Conservation (phyloP, 768 basidiomycete genomes). For the Polyporus arcularius region DNA sequence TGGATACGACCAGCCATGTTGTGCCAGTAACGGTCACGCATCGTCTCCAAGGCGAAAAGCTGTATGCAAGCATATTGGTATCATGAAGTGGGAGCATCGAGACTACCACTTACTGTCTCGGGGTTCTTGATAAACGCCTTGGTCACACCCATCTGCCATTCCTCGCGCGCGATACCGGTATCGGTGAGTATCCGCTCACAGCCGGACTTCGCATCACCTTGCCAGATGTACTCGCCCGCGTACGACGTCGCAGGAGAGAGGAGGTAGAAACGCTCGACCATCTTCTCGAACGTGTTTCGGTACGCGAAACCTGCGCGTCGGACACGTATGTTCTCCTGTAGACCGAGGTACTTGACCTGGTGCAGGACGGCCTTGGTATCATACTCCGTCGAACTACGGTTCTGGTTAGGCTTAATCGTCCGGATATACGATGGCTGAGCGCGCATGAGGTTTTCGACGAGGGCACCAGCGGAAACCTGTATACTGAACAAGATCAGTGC, state of each 20-base stretch:
- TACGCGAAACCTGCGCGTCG: slow-evolving; percentile 98
- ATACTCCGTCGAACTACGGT: slow-evolving; percentile 89
- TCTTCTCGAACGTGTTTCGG: slow-evolving; percentile 97
- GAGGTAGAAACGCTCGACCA: slow-evolving; percentile 98
- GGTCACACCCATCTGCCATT: slow-evolving; percentile 99
- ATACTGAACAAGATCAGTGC: not conserved
- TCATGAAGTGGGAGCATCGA: not conserved
- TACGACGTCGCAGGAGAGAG: slow-evolving; percentile 95
- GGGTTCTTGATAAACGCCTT: slow-evolving; percentile 99
- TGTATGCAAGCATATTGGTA: slow-evolving; percentile 33
- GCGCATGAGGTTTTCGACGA: slow-evolving; percentile 97
- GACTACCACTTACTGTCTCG: slow-evolving; percentile 69
- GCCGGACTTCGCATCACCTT: slow-evolving; percentile 85
- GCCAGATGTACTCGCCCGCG: slow-evolving; percentile 98
- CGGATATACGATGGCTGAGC: slow-evolving; percentile 98
- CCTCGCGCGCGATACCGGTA: slow-evolving; percentile 93
- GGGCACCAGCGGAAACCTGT: slow-evolving; percentile 88
- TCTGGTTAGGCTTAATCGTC: slow-evolving; percentile 99
- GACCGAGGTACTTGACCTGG: slow-evolving; percentile 98
- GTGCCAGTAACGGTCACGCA: slow-evolving; percentile 99
- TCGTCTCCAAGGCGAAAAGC: slow-evolving; percentile 97
- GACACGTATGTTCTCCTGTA: slow-evolving; percentile 98
- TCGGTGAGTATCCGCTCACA: slow-evolving; percentile 93
- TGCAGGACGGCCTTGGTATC: slow-evolving; percentile 94
- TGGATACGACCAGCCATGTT: slow-evolving; percentile 99